These are phyloP conservation scores for Lecanosticta acicola DNA, from an alignment of 2,329 filamentous ascomycete genomes.

Conservation along the genomic window DNA sequence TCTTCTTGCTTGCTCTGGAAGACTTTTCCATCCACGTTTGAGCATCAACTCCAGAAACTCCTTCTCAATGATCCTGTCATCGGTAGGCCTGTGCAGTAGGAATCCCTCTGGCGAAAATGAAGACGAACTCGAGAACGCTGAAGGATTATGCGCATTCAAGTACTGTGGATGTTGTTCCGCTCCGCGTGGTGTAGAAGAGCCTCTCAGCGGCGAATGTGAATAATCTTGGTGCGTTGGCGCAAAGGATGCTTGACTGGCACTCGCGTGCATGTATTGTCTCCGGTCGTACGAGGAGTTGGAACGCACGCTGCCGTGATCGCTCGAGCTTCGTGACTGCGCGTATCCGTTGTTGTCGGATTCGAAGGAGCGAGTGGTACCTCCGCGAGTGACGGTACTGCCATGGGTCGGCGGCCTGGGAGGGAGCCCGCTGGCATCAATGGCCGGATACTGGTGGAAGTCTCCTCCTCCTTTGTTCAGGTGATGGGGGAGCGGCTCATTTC, in stretches of 20 bases:
- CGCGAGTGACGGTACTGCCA: slow-evolving; percentile 16
- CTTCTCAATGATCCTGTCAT: slow-evolving; percentile 79
- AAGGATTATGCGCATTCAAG: slow-evolving; percentile 40
- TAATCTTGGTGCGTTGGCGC: slow-evolving; percentile 41
- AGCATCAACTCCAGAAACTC: slow-evolving; percentile 94
- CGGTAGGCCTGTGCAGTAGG: slow-evolving; percentile 65
- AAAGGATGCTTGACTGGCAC: slow-evolving; percentile 46
- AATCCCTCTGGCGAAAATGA: slow-evolving; percentile 51
- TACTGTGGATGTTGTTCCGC: slow-evolving; percentile 31
- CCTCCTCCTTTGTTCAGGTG: slow-evolving; percentile 70
- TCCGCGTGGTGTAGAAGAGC: slow-evolving; percentile 35
- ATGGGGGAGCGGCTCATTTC: slow-evolving; percentile 67
- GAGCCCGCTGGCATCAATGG: slow-evolving; percentile 51
- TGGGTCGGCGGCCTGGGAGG: slow-evolving; percentile 27
- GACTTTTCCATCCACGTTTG: slow-evolving; percentile 93
- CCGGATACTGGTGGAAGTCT: slow-evolving; percentile 88
- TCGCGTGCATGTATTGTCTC: slow-evolving; percentile 43
- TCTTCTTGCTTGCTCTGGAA: slow-evolving; percentile 86
- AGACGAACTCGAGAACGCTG: slow-evolving; percentile 44
- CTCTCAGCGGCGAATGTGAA: slow-evolving; percentile 36
- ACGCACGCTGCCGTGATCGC: slow-evolving; percentile 60
- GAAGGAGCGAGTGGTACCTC: slow-evolving; percentile 17
- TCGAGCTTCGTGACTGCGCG: slow-evolving; percentile 26
- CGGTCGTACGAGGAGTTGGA: slow-evolving; percentile 57
- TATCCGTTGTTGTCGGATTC: slow-evolving; percentile 45